These are phyloP conservation scores for Colletotrichum scovillei DNA, from an alignment of 2,329 filamentous ascomycete genomes.

Conservation along the genomic window DNA sequence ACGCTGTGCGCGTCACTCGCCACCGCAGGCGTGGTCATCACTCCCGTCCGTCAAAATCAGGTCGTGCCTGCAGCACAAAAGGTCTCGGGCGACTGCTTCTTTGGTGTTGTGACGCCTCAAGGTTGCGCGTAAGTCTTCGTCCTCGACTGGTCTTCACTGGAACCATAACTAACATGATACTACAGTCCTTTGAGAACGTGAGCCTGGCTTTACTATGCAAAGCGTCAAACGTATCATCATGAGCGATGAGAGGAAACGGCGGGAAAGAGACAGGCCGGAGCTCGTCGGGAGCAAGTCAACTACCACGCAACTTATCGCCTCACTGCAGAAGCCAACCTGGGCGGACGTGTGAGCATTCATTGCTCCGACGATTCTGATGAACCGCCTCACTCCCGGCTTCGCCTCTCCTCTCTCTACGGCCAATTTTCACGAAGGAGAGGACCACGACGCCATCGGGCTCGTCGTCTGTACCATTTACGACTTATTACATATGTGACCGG, in stretches of 20 bases:
- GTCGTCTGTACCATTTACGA: not conserved
- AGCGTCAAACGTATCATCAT: not conserved
- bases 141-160: not conserved
- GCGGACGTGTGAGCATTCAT: not conserved
- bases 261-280: conserved; percentile 21
- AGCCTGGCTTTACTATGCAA: not conserved
- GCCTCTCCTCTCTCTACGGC: not conserved
- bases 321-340: not conserved
- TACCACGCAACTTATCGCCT: not conserved
- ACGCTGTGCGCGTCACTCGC: conserved; percentile 58
- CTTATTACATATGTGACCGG: conserved; percentile 21
- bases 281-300: conserved; percentile 11
- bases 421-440: not conserved
- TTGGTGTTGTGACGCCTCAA: conserved; percentile 65
- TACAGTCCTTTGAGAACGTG: conserved; percentile 18
- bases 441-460: not conserved
- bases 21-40: conserved; percentile 66
- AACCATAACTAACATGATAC: not conserved
- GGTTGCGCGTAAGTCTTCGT: conserved; percentile 64
- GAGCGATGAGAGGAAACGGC: not conserved
- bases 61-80: conserved; percentile 51
- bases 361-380: conserved; percentile 15
- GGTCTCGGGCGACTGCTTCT: conserved; percentile 62
- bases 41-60: conserved; percentile 62
- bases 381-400: not conserved